Base-by-base conservation (phyloP, 305 asterid genomes). In the Fraxinus latifolia region DNA sequence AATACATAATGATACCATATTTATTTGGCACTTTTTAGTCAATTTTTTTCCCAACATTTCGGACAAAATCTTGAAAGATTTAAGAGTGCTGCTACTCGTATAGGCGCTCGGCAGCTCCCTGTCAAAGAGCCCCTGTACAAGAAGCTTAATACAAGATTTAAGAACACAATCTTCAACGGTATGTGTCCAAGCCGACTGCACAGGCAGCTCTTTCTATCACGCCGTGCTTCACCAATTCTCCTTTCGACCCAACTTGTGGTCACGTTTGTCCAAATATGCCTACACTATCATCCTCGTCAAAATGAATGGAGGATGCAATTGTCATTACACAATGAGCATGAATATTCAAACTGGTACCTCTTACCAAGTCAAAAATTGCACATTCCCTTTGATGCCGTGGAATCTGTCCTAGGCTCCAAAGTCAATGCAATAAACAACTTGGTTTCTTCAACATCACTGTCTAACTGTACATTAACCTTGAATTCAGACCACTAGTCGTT, bases 351-450 rank as follows among this genome's bases (percentile, higher is more conserved):
- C 1, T 4, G 29, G 89, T 79, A 87, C 85, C 85, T 82, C 25
- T 68, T 72, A 31, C 85, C 19, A 23, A 76, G 90, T 90, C 92
- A 87, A 87, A 12, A 68, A 14, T 47, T 65, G 90, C 82, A 74
- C 71, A 82, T 90, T 85, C 80, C n/a, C 4, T 72, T 67, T 78
- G 89, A 82, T 81, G 81, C 88, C 74, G 73, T 11, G 68, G 19
- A 62, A 44, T 12, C 60, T 76, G n/a, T 29, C 15, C 8, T 42
- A 1, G 76, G 11, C 19, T 70, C 88, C 86, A 83, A 86, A 88
- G 92, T 91, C 93, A 87, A 87, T 80, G 91, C 77, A 75, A n/a
- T 39, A 23, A 82, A 78, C 83, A 78, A 77, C 27, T 50, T 73
- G 27, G 80, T 3, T 44, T 2, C 55, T 70, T 14, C 17, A 50